Conservation (phyloP, 163 green algal species). For the Chlorella variabilis region DNA sequence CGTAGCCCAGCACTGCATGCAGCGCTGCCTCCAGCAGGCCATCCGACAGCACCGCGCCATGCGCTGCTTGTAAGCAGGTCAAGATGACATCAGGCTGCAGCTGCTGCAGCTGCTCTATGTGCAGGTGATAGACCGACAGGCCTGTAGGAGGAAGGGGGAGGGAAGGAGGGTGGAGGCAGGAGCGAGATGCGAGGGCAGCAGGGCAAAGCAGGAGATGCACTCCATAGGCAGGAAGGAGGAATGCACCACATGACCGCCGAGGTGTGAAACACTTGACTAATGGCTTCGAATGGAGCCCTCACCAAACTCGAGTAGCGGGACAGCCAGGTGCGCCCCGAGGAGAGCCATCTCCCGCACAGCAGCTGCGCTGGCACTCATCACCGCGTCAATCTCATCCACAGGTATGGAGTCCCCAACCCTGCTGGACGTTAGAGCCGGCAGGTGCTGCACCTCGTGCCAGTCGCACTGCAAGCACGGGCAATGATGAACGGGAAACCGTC, state of each 20-base stretch:
- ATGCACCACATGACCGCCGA: neutral
- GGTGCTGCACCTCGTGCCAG: conserved; percentile 10
- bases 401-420: conserved; percentile 46
- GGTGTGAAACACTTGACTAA: too few species aligned
- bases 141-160: neutral
- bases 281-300: neutral
- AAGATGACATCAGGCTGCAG: conserved; percentile 70
- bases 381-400: conserved; percentile 55
- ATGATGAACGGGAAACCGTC: too few species aligned
- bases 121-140: conserved; percentile 56
- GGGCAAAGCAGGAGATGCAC: too few species aligned
- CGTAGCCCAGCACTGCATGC: conserved; percentile 54
- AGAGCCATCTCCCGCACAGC: conserved; percentile 40
- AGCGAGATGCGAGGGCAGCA: too few species aligned
- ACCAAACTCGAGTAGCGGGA: conserved; percentile 44
- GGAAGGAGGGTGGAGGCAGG: neutral
- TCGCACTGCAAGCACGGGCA: conserved; percentile 63
- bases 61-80: conserved; percentile 52
- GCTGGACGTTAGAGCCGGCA: conserved; percentile 50
- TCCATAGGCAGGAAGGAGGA: too few species aligned
- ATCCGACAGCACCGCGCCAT: conserved; percentile 41
- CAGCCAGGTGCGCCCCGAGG: conserved; percentile 36
- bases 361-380: conserved; percentile 46
- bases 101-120: conserved; percentile 45
- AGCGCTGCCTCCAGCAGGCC: conserved; percentile 39